phyloP scores from a whole-genome alignment of 257 asterid species.

The Solanum bukasovii region DNA sequence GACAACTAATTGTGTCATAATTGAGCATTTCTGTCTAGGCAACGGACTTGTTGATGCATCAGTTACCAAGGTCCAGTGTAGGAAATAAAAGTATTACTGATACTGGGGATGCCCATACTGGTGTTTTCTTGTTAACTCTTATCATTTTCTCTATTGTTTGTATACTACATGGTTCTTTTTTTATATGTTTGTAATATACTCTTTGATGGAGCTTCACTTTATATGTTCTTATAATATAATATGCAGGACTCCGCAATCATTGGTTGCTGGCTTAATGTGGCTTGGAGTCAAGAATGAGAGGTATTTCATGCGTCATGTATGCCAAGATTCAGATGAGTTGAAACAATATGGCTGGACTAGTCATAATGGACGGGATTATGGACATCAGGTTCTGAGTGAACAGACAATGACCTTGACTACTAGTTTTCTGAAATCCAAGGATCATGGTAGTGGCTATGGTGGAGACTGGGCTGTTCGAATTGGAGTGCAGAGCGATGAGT shows the following conservation, averaged over 20 bases:
- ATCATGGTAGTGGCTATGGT: constrained; percentile 78
- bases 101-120: not conserved
- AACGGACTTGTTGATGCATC: not conserved
- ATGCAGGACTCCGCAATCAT: constrained; percentile 80
- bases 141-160: not conserved
- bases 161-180: not conserved
- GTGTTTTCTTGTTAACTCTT: not conserved
- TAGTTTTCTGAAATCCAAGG: constrained; percentile 73
- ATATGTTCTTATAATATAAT: constrained; percentile 17
- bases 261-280: constrained; percentile 98
- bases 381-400: constrained; percentile 73
- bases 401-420: constrained; percentile 67
- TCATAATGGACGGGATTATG: constrained; percentile 93
- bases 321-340: constrained; percentile 87
- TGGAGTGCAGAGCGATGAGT: constrained; percentile 60
- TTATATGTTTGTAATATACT: not conserved
- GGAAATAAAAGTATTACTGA: not conserved
- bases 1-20: not conserved
- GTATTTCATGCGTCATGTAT: constrained; percentile 76
- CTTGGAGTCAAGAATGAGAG: constrained; percentile 79
- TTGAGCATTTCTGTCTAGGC: not conserved
- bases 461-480: constrained; percentile 95
- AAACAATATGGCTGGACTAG: constrained; percentile 84
- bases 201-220: not conserved
- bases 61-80: not conserved